Conservation (phyloP, 306 rosid genomes). For the Crotalaria pallida region DNA sequence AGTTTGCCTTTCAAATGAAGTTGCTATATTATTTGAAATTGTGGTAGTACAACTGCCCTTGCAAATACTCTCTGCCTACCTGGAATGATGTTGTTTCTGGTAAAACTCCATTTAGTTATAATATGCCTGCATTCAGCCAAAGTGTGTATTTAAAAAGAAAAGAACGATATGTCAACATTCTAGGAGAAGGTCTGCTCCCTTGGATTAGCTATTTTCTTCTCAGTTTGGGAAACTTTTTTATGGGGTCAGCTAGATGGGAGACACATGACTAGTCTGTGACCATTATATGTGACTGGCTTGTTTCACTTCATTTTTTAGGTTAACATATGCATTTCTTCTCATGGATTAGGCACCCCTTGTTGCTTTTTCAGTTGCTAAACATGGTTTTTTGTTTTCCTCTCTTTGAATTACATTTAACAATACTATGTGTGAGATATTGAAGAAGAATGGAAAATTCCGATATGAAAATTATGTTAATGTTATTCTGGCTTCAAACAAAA, state of each 20-base stretch:
- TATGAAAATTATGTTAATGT: neutral
- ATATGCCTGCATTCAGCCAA: neutral
- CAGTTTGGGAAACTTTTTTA: neutral
- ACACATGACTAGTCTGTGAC: neutral
- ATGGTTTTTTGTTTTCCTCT: neutral
- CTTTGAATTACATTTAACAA: neutral
- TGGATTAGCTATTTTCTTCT: slow-evolving; percentile 7
- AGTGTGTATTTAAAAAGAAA: neutral
- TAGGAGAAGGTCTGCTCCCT: neutral
- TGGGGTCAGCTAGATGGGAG: neutral
- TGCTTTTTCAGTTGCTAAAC: neutral
- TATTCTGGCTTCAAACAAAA: neutral
- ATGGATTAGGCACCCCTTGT: neutral
- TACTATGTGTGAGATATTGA: neutral
- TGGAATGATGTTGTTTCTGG: neutral
- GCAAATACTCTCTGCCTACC: neutral
- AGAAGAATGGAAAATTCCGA: neutral
- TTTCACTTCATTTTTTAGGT: neutral
- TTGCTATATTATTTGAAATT: neutral
- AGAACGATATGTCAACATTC: neutral
- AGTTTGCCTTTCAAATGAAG: neutral
- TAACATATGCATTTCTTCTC: neutral
- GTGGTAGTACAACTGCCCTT: neutral
- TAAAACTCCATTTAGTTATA: neutral
- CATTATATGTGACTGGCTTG: neutral